Percentiles rank a stretch among this genome's conserved stretches.
Conservation (phyloP, 139 green algal species). For the Chlamydomonas sphaeroides region DNA sequence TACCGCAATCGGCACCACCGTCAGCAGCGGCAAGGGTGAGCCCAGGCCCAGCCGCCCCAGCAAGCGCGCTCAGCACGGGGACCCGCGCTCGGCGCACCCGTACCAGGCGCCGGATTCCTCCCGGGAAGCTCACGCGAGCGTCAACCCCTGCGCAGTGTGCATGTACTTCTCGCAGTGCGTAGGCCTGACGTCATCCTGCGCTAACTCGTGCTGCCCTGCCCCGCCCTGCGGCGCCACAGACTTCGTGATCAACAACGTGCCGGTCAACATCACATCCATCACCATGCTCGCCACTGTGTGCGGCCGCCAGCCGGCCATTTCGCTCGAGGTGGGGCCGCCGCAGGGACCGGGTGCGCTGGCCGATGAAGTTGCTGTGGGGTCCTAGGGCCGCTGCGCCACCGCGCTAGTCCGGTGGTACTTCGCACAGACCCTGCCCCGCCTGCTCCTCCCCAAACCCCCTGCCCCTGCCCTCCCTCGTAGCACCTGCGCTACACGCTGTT, state of each 20-base stretch:
- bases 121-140: no score
- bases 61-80: no score
- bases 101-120: no score
- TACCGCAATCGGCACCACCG: no score
- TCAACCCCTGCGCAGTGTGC: no score
- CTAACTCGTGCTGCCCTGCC: not conserved
- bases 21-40: no score
- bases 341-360: not conserved
- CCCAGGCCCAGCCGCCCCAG: no score
- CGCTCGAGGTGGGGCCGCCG: not conserved
- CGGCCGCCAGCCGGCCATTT: not conserved
- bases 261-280: slow-evolving; percentile 2
- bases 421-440: no score
- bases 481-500: not conserved
- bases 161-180: no score
- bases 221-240: not conserved
- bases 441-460: no score
- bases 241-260: not conserved
- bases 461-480: not conserved
- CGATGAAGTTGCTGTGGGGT: not conserved
- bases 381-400: not conserved
- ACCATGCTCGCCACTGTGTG: not conserved
- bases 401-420: not conserved
- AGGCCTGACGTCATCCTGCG: no score
- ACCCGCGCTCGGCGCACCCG: no score